Evolutionary conservation across 176 grass and related monocot species (phyloP).

Genomic region (Chrysopogon serrulatus): DNA sequence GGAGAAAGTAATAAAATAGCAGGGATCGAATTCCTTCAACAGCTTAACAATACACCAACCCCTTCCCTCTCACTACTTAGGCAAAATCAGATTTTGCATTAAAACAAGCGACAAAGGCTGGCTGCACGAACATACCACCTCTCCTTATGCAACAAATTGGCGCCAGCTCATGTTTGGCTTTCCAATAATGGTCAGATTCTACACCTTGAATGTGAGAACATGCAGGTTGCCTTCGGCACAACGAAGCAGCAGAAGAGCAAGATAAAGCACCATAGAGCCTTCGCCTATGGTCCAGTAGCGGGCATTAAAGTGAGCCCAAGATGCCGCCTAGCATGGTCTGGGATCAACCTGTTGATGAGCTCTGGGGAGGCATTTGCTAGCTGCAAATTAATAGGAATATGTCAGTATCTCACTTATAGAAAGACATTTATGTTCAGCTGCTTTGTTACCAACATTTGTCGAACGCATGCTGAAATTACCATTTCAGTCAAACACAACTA

Average conservation of each 20-base stretch:
- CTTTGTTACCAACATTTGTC: not conserved
- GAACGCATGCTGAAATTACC: not conserved
- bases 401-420: not conserved
- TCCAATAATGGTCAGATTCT: constrained; percentile 63
- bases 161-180: constrained; percentile 28
- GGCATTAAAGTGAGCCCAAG: constrained; percentile 48
- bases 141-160: constrained; percentile 28
- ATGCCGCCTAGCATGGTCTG: constrained; percentile 71
- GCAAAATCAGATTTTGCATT: constrained; percentile 17
- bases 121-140: constrained; percentile 7
- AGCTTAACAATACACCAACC: constrained; percentile 36
- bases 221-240: constrained; percentile 34
- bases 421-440: not conserved
- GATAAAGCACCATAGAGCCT: constrained; percentile 8
- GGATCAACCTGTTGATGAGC: constrained; percentile 78
- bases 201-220: constrained; percentile 42
- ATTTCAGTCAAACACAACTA: not conserved
- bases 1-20: constrained; percentile 21
- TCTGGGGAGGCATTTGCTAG: constrained; percentile 68
- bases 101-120: constrained; percentile 36
- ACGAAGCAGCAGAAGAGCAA: constrained; percentile 13
- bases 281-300: constrained; percentile 26
- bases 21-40: constrained; percentile 20
- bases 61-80: constrained; percentile 4
- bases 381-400: constrained; percentile 40